Conservation (phyloP, 441 rosid genomes). For the Pelargonium australe region DNA sequence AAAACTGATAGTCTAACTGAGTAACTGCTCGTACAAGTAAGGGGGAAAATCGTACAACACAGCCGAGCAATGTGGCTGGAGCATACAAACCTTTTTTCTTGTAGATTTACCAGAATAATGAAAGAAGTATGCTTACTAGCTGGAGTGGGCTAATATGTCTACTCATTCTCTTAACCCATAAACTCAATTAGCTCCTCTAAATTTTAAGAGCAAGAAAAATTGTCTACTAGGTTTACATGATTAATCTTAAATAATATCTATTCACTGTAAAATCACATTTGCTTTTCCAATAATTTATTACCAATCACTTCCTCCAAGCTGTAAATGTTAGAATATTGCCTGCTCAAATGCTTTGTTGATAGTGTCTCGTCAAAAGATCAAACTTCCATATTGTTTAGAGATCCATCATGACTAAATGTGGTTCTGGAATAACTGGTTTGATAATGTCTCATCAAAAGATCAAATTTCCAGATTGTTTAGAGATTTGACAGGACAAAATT, state of each 20-base stretch:
- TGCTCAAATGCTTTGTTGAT: neutral
- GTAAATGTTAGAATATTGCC: conserved; percentile 7
- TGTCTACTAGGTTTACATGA: neutral
- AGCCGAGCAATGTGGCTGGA: neutral
- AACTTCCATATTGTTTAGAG: too few relatives aligned
- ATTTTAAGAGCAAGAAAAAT: neutral
- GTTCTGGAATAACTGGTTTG: neutral
- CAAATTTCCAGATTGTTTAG: neutral
- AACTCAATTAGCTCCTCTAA: neutral
- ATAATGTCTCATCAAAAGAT: neutral
- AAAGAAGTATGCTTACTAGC: neutral
- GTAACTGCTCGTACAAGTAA: neutral
- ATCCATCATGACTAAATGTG: neutral
- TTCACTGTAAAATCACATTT: neutral
- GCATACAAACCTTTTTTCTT: neutral
- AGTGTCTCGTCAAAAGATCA: neutral
- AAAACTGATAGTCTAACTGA: neutral
- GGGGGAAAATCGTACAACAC: neutral
- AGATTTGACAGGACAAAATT: neutral
- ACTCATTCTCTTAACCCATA: neutral
- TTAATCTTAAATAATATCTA: neutral
- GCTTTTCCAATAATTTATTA: conserved; percentile 6
- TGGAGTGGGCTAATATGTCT: neutral
- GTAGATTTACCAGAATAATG: neutral
- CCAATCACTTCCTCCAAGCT: conserved; percentile 8